phyloP scores from a whole-genome alignment of 306 rosid species.

The Dalbergia cultrata region DNA sequence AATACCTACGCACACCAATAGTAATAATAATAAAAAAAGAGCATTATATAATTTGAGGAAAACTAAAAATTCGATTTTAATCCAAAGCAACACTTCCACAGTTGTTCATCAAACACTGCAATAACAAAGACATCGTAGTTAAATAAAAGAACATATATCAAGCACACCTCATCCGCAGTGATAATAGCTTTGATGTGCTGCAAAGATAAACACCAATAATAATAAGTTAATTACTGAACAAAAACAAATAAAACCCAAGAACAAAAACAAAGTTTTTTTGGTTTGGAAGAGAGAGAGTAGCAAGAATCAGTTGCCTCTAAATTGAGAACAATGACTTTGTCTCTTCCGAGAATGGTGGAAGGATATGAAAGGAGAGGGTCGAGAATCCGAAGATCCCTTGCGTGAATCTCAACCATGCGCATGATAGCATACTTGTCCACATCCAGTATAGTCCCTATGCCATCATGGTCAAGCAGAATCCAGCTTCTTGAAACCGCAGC shows the following conservation, averaged over 20 bases:
- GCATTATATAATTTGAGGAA: background rate
- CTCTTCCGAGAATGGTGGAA: conserved; percentile 82
- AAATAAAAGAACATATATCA: background rate
- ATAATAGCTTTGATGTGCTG: conserved; percentile 91
- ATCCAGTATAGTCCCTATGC: conserved; percentile 61
- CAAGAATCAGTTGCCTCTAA: conserved; percentile 61
- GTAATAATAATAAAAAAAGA: background rate
- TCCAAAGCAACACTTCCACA: too few species aligned
- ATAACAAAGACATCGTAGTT: background rate
- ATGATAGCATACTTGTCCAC: conserved; percentile 82
- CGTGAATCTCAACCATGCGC: conserved; percentile 72
- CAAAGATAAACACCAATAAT: conserved; percentile 36
- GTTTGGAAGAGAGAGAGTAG: background rate
- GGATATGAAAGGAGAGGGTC: conserved; percentile 83
- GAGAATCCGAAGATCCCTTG: conserved; percentile 85
- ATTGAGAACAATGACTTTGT: conserved; percentile 84
- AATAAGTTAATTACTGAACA: background rate
- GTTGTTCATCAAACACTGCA: background rate
- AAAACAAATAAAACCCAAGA: background rate
- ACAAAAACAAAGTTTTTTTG: background rate
- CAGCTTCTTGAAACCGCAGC: conserved; percentile 69
- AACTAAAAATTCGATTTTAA: background rate
- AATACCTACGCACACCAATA: conserved; percentile 56
- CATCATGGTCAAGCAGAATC: conserved; percentile 68
- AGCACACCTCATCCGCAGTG: conserved; percentile 78